These are phyloP conservation scores for Talaromyces liani DNA, from an alignment of 495 filamentous ascomycete genomes.

Conservation along the genomic window DNA sequence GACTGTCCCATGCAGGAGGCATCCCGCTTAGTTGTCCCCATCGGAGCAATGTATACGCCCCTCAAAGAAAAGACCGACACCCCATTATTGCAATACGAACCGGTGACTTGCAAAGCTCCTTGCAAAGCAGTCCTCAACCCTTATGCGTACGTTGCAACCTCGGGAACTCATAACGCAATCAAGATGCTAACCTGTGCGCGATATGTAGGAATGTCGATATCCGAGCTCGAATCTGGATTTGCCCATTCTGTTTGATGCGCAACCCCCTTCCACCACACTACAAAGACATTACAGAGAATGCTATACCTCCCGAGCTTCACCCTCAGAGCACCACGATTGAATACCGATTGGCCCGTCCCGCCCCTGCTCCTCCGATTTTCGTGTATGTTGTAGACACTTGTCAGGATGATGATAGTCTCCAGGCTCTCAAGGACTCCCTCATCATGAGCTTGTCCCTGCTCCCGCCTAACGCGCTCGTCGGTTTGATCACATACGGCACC, in stretches of 20 bases:
- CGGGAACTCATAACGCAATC: background rate
- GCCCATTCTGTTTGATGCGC: slow-evolving; percentile 93
- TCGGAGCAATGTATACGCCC: slow-evolving; percentile 93
- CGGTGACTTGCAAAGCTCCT: slow-evolving; percentile 92
- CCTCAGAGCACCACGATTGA: slow-evolving; percentile 94
- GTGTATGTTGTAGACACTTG: slow-evolving; percentile 98
- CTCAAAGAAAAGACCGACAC: slow-evolving; percentile 91
- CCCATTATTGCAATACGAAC: slow-evolving; percentile 89
- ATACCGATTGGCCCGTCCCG: slow-evolving; percentile 87
- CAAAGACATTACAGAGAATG: slow-evolving; percentile 94
- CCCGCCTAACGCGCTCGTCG: slow-evolving; percentile 88
- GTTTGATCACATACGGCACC: slow-evolving; percentile 91
- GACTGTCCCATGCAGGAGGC: slow-evolving; percentile 62
- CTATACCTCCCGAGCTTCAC: slow-evolving; percentile 93
- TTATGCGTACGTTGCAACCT: slow-evolving; percentile 63
- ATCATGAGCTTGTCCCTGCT: slow-evolving; percentile 95
- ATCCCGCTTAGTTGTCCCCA: slow-evolving; percentile 91
- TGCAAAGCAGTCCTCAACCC: slow-evolving; percentile 96
- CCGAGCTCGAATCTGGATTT: slow-evolving; percentile 94
- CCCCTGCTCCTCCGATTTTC: slow-evolving; percentile 92
- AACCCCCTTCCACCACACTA: slow-evolving; percentile 96
- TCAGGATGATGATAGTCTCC: slow-evolving; percentile 95
- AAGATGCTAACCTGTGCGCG: background rate
- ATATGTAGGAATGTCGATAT: slow-evolving; percentile 79
- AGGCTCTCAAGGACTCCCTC: slow-evolving; percentile 91